Percentiles rank a stretch among this genome's conserved stretches.
Evolutionary conservation across 768 basidiomycete genomes (phyloP).

Genomic region (Calocybe cyanea): DNA sequence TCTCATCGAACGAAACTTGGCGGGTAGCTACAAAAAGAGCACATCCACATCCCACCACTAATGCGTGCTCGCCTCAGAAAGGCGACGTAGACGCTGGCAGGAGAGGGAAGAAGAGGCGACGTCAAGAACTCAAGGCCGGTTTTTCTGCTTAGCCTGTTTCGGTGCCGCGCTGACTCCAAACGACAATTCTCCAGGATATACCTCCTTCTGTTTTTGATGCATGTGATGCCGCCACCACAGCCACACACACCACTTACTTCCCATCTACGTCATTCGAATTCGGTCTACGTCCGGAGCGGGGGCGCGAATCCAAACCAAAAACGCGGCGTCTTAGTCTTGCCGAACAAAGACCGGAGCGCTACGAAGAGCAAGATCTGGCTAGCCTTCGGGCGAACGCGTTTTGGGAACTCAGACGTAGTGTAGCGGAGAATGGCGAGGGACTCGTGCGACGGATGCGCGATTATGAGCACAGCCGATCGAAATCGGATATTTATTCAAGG

Average conservation of each 20-base stretch:
- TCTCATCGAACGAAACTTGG: conserved; percentile 33
- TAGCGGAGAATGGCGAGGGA: conserved; percentile 62
- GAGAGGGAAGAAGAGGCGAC: conserved; percentile 51
- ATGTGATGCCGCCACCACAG: conserved; percentile 12
- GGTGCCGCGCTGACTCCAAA: conserved; percentile 4
- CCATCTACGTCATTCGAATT: conserved; percentile 50
- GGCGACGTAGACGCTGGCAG: conserved; percentile 54
- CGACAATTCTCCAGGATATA: conserved; percentile 14
- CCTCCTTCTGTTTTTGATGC: conserved; percentile 12
- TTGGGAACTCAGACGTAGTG: conserved; percentile 58
- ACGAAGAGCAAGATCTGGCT: conserved; percentile 28
- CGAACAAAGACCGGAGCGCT: conserved; percentile 9
- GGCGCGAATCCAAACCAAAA: conserved; percentile 13
- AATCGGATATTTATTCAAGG: conserved; percentile 32
- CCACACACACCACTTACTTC: conserved; percentile 27
- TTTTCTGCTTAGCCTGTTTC: conserved; percentile 2
- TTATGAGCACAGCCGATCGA: conserved; percentile 53
- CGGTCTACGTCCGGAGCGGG: conserved; percentile 31
- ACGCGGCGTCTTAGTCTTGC: conserved; percentile 14
- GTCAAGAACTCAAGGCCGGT: conserved; percentile 46
- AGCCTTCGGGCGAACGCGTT: conserved; percentile 61
- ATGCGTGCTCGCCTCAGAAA: conserved; percentile 33
- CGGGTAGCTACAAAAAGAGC: conserved; percentile 47
- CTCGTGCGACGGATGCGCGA: conserved; percentile 72
- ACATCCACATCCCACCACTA: conserved; percentile 34